Evolutionary conservation across 2,329 filamentous ascomycete species (phyloP).

Genomic region (Cryphonectria nitschkei): DNA sequence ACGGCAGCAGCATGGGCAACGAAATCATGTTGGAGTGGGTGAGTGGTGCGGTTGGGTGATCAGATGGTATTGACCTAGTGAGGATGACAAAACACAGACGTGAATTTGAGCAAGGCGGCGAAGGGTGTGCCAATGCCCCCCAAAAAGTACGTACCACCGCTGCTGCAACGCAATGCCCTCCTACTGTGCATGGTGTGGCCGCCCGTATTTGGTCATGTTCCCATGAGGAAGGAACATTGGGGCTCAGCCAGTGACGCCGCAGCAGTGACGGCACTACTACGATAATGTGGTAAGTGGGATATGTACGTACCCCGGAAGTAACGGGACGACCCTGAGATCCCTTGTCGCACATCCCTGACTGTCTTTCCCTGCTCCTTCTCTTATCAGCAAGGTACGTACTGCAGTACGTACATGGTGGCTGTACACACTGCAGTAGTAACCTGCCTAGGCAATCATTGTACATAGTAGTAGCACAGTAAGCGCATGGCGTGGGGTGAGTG

Average conservation of each 20-base stretch:
- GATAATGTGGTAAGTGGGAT: not conserved
- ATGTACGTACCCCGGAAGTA: constrained; percentile 4
- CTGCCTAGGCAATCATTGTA: too few species aligned
- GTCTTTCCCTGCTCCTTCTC: not conserved
- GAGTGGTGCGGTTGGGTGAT: too few species aligned
- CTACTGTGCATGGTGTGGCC: not conserved
- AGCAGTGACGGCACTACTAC: not conserved
- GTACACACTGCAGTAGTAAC: not conserved
- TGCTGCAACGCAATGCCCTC: too few species aligned
- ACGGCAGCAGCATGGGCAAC: not conserved
- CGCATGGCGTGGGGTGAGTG: not conserved
- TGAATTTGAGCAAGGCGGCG: not conserved
- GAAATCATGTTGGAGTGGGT: not conserved
- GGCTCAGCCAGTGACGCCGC: not conserved
- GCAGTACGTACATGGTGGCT: too few species aligned
- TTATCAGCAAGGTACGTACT: constrained; percentile 14
- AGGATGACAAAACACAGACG: not conserved
- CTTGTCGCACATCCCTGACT: not conserved
- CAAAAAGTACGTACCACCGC: too few species aligned
- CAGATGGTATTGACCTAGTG: not conserved
- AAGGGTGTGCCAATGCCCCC: not conserved
- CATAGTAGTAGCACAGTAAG: not conserved
- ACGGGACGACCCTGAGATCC: not conserved
- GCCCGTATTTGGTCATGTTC: not conserved
- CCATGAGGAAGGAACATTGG: not conserved